phyloP scores from a whole-genome alignment of 2,329 filamentous ascomycete genomes.

The Diaporthe sp. region DNA sequence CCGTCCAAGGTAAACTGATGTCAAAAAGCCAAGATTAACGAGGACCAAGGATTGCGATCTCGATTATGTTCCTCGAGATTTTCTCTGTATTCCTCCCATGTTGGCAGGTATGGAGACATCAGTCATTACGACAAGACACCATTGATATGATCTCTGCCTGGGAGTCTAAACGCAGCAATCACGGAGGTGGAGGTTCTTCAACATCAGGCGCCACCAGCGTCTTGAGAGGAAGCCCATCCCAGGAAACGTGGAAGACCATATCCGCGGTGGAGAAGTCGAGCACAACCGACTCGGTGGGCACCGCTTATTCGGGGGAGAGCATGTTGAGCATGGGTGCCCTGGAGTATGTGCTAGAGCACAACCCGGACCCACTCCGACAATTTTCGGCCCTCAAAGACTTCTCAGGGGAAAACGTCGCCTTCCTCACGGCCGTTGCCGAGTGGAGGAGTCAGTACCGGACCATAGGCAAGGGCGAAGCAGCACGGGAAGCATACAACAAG shows the following conservation, averaged over 20 bases:
- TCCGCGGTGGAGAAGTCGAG: conserved; percentile 40
- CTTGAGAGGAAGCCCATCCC: conserved; percentile 45
- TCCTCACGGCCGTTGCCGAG: conserved; percentile 66
- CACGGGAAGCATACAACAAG: conserved; percentile 64
- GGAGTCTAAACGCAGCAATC: conserved; percentile 53
- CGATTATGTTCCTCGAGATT: conserved; percentile 71
- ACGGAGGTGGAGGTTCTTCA: conserved; percentile 1
- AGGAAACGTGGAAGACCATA: conserved; percentile 44
- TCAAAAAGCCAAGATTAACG: neutral
- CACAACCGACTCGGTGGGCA: conserved; percentile 38
- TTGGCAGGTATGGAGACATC: conserved; percentile 62
- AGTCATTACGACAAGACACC: conserved; percentile 57
- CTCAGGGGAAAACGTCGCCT: conserved; percentile 77
- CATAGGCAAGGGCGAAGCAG: conserved; percentile 43
- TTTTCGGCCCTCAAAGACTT: conserved; percentile 76
- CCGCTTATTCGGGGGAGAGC: conserved; percentile 48
- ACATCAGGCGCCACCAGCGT: conserved; percentile 39
- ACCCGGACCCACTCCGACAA: conserved; percentile 68
- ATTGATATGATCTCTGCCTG: conserved; percentile 60
- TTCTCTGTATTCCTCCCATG: conserved; percentile 73
- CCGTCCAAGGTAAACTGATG: neutral
- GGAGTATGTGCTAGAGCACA: conserved; percentile 68
- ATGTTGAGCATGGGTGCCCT: conserved; percentile 70
- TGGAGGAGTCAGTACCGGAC: conserved; percentile 58
- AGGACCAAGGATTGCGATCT: conserved; percentile 62